Conservation (phyloP, 257 asterid genomes). For the Phtheirospermum japonicum region DNA sequence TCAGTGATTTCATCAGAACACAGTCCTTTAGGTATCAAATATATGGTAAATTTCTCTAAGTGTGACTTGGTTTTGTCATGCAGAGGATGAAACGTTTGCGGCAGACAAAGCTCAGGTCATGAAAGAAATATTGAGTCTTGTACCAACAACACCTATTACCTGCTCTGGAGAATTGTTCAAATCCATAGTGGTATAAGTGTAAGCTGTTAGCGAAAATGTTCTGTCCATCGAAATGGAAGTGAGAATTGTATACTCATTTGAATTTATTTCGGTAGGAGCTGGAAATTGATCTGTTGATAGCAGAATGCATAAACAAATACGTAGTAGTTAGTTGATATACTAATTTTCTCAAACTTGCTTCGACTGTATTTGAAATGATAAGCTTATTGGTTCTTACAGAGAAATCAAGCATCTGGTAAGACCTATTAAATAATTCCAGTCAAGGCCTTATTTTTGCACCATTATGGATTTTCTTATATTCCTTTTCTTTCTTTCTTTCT, state of each 20-base stretch:
- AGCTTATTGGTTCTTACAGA: neutral
- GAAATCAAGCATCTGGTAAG: neutral
- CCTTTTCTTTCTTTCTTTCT: too few relatives aligned
- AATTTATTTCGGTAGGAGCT: neutral
- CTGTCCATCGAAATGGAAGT: neutral
- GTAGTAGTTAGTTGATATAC: neutral
- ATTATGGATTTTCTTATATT: too few relatives aligned
- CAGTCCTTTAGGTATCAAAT: neutral
- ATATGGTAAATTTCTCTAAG: neutral
- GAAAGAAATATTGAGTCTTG: conserved; percentile 58
- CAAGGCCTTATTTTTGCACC: neutral
- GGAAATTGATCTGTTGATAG: neutral
- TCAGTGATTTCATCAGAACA: conserved; percentile 17
- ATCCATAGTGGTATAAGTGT: conserved; percentile 29
- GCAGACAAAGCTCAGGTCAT: conserved; percentile 79
- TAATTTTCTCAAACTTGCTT: neutral
- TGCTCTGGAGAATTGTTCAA: conserved; percentile 54
- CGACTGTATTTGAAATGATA: neutral
- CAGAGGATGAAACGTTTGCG: conserved; percentile 82
- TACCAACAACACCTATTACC: conserved; percentile 34
- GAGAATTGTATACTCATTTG: neutral
- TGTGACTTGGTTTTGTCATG: conserved; percentile 5
- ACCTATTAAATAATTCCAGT: neutral
- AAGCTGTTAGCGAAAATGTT: neutral
- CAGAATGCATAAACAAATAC: neutral